Evolutionary conservation across 2,329 filamentous ascomycete genomes (phyloP).

Genomic region (Aspergillaceae sp.): DNA sequence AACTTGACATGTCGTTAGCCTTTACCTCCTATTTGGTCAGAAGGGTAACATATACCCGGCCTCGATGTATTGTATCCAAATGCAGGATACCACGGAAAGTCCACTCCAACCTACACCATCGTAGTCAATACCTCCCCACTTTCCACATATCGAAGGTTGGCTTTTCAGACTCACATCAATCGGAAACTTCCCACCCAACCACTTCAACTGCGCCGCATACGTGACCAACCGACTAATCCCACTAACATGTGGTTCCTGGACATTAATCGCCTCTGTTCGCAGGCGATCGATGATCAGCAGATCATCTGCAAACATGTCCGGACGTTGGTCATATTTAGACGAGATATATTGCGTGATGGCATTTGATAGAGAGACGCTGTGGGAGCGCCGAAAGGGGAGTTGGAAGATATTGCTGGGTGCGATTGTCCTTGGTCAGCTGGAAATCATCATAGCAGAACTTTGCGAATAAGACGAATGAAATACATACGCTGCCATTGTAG

Average conservation of each 20-base stretch:
- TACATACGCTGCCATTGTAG: constrained; percentile 31
- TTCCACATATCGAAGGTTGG: background rate
- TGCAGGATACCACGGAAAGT: constrained; percentile 94
- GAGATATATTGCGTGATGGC: constrained; percentile 94
- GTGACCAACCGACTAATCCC: constrained; percentile 80
- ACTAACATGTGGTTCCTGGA: constrained; percentile 77
- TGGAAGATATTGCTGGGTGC: constrained; percentile 49
- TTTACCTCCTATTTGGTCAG: background rate
- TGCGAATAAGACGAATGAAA: background rate
- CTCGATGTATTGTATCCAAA: constrained; percentile 80
- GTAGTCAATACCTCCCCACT: constrained; percentile 3
- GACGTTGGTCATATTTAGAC: constrained; percentile 96
- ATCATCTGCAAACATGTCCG: constrained; percentile 90
- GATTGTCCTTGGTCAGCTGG: background rate
- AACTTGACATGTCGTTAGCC: constrained; percentile 22
- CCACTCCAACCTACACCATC: constrained; percentile 65
- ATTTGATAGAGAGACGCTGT: constrained; percentile 65
- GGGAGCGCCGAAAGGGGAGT: constrained; percentile 81
- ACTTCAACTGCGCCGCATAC: constrained; percentile 87
- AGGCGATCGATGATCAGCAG: constrained; percentile 77
- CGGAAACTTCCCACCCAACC: constrained; percentile 91
- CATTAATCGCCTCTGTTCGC: constrained; percentile 76
- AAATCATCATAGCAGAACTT: background rate
- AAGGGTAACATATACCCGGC: constrained; percentile 38
- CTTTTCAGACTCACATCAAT: constrained; percentile 60